Evolutionary conservation across 2,329 filamentous ascomycete species (phyloP).

Genomic region (Colletotrichum tabaci): DNA sequence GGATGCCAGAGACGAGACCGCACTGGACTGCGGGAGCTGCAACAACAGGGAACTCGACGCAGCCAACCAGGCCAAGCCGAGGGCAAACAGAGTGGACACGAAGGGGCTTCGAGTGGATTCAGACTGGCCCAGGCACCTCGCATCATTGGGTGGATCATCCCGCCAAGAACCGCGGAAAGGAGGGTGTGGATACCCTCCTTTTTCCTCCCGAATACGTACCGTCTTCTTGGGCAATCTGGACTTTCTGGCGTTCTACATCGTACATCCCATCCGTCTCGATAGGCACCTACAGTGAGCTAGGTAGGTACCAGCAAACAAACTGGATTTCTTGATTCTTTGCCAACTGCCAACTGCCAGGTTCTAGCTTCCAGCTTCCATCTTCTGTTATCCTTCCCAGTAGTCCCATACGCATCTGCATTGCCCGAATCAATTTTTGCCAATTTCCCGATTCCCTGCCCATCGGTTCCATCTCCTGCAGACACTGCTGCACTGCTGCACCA

Average conservation of each 20-base stretch:
- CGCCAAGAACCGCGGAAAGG: conserved; percentile 40
- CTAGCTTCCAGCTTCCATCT: background rate
- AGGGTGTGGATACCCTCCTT: conserved; percentile 32
- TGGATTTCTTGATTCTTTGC: background rate
- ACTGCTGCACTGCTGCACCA: background rate
- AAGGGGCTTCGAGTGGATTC: conserved; percentile 12
- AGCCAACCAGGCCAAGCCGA: conserved; percentile 27
- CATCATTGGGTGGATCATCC: conserved; percentile 30
- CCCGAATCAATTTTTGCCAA: background rate
- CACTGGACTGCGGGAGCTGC: conserved; percentile 27
- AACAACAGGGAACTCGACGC: conserved; percentile 15
- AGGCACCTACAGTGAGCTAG: no score
- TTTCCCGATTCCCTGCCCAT: background rate
- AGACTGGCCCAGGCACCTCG: conserved; percentile 4
- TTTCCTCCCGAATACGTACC: conserved; percentile 1
- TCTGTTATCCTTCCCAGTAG: no score
- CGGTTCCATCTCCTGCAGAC: background rate
- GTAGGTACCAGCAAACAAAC: no score
- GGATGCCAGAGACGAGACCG: conserved; percentile 13
- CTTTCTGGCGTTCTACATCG: background rate
- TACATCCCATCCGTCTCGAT: no score
- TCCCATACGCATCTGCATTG: background rate
- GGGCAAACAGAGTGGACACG: conserved; percentile 9
- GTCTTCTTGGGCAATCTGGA: background rate
- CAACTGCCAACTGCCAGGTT: background rate